Evolutionary conservation across 257 asterid species (phyloP).

Genomic region (Solanum lycopersicoides): DNA sequence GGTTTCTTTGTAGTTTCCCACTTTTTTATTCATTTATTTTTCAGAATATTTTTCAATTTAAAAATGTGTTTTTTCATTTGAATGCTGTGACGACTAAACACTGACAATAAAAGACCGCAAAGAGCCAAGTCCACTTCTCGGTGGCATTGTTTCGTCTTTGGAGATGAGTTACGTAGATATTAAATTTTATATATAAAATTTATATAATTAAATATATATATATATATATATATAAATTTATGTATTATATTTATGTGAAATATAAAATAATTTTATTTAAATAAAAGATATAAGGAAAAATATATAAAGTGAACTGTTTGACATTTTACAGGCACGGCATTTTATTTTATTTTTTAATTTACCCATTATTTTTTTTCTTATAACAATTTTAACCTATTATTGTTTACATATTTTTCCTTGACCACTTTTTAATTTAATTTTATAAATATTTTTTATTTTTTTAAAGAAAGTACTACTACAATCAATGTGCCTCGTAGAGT

Average conservation of each 20-base stretch:
- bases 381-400: no score
- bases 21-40: not conserved
- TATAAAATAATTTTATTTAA: not conserved
- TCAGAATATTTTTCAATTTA: not conserved
- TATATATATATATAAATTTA: no score
- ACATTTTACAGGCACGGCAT: not conserved
- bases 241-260: no score
- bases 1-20: not conserved
- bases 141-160: rapidly evolving
- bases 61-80: not conserved
- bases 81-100: not conserved
- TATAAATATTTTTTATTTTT: no score
- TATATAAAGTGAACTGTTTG: not conserved
- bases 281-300: not conserved
- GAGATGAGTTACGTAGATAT: not conserved
- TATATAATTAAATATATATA: no score
- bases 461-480: not conserved
- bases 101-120: not conserved
- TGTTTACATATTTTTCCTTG: not conserved
- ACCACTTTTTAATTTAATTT: not conserved
- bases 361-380: not conserved
- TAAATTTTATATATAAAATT: no score
- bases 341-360: not conserved
- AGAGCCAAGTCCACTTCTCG: not conserved
- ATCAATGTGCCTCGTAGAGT: not conserved